Conservation (phyloP, 225 moss, liverwort and hornwort species). For the Marchantia polymorpha region DNA sequence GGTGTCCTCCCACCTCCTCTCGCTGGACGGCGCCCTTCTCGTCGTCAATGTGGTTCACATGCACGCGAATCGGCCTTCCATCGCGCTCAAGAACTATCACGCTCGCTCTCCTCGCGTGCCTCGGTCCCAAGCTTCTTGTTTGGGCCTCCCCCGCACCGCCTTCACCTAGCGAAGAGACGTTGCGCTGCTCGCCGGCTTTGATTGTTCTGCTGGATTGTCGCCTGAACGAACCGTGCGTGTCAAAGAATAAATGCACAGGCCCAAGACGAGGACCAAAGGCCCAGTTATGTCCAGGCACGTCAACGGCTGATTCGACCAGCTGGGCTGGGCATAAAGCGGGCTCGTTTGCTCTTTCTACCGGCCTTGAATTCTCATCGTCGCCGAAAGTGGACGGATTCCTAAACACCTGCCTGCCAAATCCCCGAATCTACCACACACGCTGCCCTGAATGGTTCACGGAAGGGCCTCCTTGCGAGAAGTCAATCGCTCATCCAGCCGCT, state of each 20-base stretch:
- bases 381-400: too few species aligned
- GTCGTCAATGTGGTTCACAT: background rate
- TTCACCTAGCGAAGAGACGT: background rate
- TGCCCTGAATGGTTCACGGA: too few species aligned
- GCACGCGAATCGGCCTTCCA: constrained; percentile 1
- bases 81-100: background rate
- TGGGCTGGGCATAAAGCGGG: background rate
- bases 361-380: background rate
- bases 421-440: too few species aligned
- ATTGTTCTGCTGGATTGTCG: background rate
- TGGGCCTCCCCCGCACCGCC: background rate
- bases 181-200: background rate
- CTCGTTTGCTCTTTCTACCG: background rate
- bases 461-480: too few species aligned
- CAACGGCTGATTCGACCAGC: background rate
- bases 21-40: background rate
- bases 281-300: background rate
- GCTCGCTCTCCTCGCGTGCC: background rate
- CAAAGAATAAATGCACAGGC: background rate
- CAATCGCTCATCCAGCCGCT: too few species aligned
- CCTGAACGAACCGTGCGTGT: background rate
- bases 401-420: too few species aligned
- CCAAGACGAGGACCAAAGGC: background rate
- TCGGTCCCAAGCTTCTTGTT: background rate
- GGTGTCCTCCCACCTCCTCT: background rate